A percentile compares a stretch with the other conserved stretches of the same genome.
Conservation (phyloP, 176 grass and related monocot species). For the Aegilops tauschii region DNA sequence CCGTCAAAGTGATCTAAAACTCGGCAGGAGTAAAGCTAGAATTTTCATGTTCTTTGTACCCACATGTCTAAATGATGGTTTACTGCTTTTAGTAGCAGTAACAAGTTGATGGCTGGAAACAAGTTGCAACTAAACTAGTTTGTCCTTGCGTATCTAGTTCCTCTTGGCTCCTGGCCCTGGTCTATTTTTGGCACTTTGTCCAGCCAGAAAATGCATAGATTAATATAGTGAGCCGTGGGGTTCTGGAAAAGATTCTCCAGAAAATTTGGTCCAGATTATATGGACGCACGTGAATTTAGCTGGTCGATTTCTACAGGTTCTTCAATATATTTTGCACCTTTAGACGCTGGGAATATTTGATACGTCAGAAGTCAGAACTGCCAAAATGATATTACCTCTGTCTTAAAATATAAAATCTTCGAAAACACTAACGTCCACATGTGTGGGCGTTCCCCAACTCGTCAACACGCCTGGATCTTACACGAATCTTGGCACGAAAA, state of each 20-base stretch:
- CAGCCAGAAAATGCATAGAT: not conserved
- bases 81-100: not conserved
- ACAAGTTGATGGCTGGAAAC: not conserved
- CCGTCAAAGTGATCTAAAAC: not conserved
- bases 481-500: too few relatives aligned
- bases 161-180: not conserved
- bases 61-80: not conserved
- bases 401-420: too few relatives aligned
- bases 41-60: not conserved
- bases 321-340: not conserved
- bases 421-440: too few relatives aligned
- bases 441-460: too few relatives aligned
- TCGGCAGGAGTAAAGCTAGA: constrained; percentile 13
- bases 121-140: not conserved
- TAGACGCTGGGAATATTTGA: not conserved
- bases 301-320: not conserved
- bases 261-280: not conserved
- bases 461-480: too few relatives aligned
- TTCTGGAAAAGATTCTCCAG: not conserved
- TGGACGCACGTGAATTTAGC: not conserved
- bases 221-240: not conserved
- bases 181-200: not conserved
- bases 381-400: not conserved
- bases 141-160: not conserved
- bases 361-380: not conserved